Base-by-base conservation (phyloP, 495 filamentous ascomycete genomes). In the Elasticomyces elasticus region DNA sequence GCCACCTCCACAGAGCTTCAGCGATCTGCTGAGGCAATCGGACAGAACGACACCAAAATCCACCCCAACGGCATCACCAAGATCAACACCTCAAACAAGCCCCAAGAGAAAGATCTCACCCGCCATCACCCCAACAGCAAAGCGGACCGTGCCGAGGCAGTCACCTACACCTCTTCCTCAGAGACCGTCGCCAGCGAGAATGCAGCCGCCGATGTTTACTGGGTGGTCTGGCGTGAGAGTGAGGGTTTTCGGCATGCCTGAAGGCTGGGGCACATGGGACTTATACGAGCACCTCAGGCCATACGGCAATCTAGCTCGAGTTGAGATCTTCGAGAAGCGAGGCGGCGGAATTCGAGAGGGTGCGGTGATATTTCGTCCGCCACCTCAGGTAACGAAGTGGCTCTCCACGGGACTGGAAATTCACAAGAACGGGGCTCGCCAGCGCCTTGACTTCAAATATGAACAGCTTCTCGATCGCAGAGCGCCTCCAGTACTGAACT, bases 301-400 rank as follows among this genome's bases (percentile, higher is more conserved):
- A 11, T 46, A 55, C 27, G 63, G 63, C 47, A 51, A 52, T 26
- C 25, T 66, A 27, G 28, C 31, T 3, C 24, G 17, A 20, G 62
- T 66, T 26, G 61, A 65, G 35, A 47, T 65, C 11, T 51, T 52
- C 31, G 42, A 13, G 15, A 2, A 1, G 30, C 43, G 35, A 23
- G 1, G 20, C 17, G 27, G 13, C n/a, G 17, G 19, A 1, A 3
- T 26, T 19, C 17, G 19, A n/a, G 25, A 54, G 22, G 64, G 51
- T 11, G 55, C 31, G 26, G 59, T 66, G n/a, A 40, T 51, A 2
- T 64, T 67, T 44, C 28, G 54, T 12, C 54, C 54, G 31, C 43
- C 54, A 5, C 54, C 45, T 13, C 45, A 49, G 24, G 15, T 27
- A 10, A 31, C 45, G 5, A 25, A 49, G 17, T 49, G 45, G 45